phyloP scores from a whole-genome alignment of 2,329 filamentous ascomycete species.

The Aspergillus novoparasiticus region DNA sequence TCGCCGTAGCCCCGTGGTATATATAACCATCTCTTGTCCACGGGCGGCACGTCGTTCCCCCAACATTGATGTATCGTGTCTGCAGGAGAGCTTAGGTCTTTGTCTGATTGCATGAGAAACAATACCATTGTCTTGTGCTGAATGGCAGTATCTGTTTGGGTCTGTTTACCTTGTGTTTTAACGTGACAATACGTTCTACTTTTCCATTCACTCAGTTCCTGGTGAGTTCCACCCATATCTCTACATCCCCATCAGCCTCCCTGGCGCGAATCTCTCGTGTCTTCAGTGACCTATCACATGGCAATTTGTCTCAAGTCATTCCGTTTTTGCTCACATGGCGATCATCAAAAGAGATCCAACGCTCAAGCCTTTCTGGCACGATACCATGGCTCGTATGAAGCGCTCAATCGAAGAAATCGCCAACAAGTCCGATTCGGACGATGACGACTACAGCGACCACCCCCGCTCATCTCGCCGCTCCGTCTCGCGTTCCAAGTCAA shows the following conservation, averaged over 20 bases:
- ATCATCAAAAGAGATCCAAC: background rate
- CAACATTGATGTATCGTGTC: slow-evolving; percentile 18
- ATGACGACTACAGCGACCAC: slow-evolving; percentile 49
- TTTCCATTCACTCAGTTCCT: background rate
- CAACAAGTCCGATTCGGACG: slow-evolving; percentile 47
- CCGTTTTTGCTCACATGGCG: background rate
- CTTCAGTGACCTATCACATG: background rate
- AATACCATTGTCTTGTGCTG: slow-evolving; percentile 6
- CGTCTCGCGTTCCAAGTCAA: slow-evolving; percentile 33
- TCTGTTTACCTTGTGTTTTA: slow-evolving; percentile 1
- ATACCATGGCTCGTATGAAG: slow-evolving; percentile 41
- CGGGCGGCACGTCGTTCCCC: background rate
- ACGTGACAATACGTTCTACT: background rate
- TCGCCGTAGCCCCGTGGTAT: slow-evolving; percentile 5
- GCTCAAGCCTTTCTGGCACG: slow-evolving; percentile 7
- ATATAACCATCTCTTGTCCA: slow-evolving; percentile 19
- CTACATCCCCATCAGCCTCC: background rate
- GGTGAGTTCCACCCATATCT: background rate
- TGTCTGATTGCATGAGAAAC: slow-evolving; percentile 7
- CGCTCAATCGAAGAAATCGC: slow-evolving; percentile 47
- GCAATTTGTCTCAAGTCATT: background rate
- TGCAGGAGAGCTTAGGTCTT: background rate
- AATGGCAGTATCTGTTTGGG: slow-evolving; percentile 12
- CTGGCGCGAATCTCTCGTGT: background rate
- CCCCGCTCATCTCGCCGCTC: slow-evolving; percentile 31